Conservation (phyloP, 2,329 filamentous ascomycete genomes). For the Colletotrichum tropicale region DNA sequence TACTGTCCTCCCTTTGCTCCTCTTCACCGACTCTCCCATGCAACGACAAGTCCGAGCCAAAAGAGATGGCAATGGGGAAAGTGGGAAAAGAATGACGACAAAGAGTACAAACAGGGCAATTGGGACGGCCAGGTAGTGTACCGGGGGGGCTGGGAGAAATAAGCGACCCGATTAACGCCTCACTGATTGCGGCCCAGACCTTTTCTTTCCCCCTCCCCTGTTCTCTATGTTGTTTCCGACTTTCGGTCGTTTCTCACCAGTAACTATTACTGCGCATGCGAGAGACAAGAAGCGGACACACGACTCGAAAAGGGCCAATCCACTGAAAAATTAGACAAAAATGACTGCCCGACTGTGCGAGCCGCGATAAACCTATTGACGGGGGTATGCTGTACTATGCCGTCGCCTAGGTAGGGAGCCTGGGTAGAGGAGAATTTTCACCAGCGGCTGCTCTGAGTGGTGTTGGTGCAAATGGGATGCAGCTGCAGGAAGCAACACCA, state of each 20-base stretch:
- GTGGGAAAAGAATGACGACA: conserved; percentile 19
- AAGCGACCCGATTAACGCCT: conserved; percentile 14
- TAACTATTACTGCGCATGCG: not conserved
- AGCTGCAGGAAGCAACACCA: not conserved
- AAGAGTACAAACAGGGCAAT: not conserved
- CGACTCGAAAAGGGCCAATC: not conserved
- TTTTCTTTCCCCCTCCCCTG: not conserved
- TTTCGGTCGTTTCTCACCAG: not conserved
- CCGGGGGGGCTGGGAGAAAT: not conserved
- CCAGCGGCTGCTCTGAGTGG: not conserved
- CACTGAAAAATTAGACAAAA: not conserved
- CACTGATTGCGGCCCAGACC: not conserved
- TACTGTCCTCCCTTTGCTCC: not conserved
- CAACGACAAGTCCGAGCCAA: not conserved
- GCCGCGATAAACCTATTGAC: not conserved
- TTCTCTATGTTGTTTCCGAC: not conserved
- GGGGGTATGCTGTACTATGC: not conserved
- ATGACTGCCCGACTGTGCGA: not conserved
- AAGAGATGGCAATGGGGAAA: not conserved
- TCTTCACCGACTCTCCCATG: conserved; percentile 1
- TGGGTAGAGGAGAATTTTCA: not conserved
- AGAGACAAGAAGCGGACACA: not conserved
- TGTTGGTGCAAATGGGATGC: not conserved
- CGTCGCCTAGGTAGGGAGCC: not conserved
- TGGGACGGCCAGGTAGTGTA: not conserved